Evolutionary conservation across 2,329 filamentous ascomycete genomes (phyloP).

Genomic region (Hortaea sp.): DNA sequence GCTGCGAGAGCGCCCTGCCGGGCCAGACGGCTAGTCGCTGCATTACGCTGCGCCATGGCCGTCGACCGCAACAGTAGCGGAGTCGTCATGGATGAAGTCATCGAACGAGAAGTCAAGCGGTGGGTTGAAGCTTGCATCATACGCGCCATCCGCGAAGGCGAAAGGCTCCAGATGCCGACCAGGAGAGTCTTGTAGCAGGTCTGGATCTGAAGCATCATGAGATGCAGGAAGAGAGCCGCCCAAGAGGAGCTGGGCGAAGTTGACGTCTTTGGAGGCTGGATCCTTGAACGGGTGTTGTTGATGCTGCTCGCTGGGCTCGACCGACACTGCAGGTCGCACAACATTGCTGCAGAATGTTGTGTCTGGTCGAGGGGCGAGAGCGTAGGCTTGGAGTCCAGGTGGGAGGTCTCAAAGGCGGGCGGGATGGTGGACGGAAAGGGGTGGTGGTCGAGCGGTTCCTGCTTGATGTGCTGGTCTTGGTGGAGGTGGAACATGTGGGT

Average conservation of each 20-base stretch:
- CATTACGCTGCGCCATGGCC: conserved; percentile 34
- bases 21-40: conserved; percentile 38
- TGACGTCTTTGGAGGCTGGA: conserved; percentile 8
- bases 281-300: conserved; percentile 1
- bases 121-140: conserved; percentile 22
- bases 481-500: conserved; percentile 12
- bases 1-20: conserved; percentile 24
- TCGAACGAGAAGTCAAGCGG: conserved; percentile 26
- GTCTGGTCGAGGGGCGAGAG: conserved; percentile 71
- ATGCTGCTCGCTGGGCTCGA: conserved; percentile 40
- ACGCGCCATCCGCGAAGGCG: conserved; percentile 26
- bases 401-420: conserved; percentile 15
- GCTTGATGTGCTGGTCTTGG: conserved; percentile 16
- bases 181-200: conserved; percentile 23
- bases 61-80: conserved; percentile 31
- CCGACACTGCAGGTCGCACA: conserved; percentile 99
- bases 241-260: conserved; percentile 13
- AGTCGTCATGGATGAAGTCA: conserved; percentile 30
- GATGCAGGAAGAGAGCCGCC: conserved; percentile 21
- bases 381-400: conserved; percentile 28
- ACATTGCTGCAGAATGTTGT: conserved; percentile 99
- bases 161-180: conserved; percentile 25
- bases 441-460: conserved; percentile 19
- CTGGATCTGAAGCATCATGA: conserved; percentile 23
- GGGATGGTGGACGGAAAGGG: conserved; percentile 8